Base-by-base conservation (phyloP, 2,329 filamentous ascomycete genomes). In the Colletotrichum tropicicola region DNA sequence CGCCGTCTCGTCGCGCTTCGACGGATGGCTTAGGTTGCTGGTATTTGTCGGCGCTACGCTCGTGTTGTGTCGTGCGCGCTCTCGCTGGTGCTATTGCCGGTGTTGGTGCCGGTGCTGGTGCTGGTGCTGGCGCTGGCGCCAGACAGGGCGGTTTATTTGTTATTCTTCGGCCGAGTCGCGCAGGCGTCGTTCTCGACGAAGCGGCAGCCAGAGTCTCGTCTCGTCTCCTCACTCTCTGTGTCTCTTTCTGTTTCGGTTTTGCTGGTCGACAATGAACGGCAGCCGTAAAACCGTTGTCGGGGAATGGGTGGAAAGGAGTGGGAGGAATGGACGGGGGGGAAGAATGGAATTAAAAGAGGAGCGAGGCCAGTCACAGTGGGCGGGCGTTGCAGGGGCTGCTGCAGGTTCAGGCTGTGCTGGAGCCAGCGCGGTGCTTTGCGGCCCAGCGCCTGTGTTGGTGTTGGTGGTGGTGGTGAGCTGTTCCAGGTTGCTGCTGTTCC, bases 311-410 rank as follows among this genome's bases (percentile, higher is more conserved):
- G 44, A 45, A 51, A 51, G 58, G 57, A 45, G 47, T 45, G n/a
- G 23, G 17, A 65, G 37, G 49, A 39, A 56, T 45, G 62, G 30
- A 32, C 51, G 35, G 57, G 59, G 56, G 62, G 62, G 41, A 59
- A 53, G 43, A 56, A 49, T 23, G 57, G 58, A 56, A 56, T 44
- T 61, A 65, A 65, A 62, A 62, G 57, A 62, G 44, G 28, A 41
- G 55, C 41, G 39, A 43, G 28, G 32, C 23, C n/a, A n/a, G n/a
- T n/a, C n/a, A n/a, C n/a, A n/a, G n/a, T n/a, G n/a, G n/a, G n/a
- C n/a, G n/a, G n/a, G n/a, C n/a, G n/a, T n/a, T n/a, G n/a, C n/a
- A n/a, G n/a, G n/a, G n/a, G n/a, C n/a, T n/a, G n/a, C n/a, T n/a
- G n/a, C n/a, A n/a, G n/a, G n/a, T n/a, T n/a, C n/a, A n/a, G n/a